Percentiles rank a stretch among this genome's conserved stretches.
These are phyloP conservation scores for Rhododendron mucronatum DNA, from an alignment of 148 eudicot genomes.

Conservation along the genomic window DNA sequence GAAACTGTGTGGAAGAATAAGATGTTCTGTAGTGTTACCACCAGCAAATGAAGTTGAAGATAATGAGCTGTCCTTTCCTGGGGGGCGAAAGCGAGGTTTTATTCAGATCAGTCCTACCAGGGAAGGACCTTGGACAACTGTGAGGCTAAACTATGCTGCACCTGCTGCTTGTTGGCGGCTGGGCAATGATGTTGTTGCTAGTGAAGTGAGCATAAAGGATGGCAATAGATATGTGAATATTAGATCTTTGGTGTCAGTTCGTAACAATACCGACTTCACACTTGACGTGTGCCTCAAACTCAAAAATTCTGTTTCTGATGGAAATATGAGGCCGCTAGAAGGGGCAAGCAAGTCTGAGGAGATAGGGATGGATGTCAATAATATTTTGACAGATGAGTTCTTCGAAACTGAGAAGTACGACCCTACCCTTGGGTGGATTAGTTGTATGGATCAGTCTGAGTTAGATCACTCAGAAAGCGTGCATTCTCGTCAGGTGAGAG, in stretches of 20 bases:
- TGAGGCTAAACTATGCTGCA: constrained; percentile 87
- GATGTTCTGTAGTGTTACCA: constrained; percentile 58
- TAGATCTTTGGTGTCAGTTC: constrained; percentile 84
- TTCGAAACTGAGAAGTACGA: constrained; percentile 64
- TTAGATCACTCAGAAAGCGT: constrained; percentile 22
- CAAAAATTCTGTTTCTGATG: constrained; percentile 31
- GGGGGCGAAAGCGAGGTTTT: constrained; percentile 51
- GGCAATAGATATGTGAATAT: constrained; percentile 86
- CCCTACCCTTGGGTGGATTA: constrained; percentile 55
- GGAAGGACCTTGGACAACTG: constrained; percentile 93
- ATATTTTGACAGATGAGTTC: constrained; percentile 51
- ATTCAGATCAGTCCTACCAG: constrained; percentile 81
- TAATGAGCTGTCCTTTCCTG: constrained; percentile 30
- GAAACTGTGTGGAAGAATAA: constrained; percentile 53
- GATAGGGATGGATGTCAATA: constrained; percentile 24
- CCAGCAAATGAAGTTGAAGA: constrained; percentile 44
- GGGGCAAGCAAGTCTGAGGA: constrained; percentile 30
- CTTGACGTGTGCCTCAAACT: constrained; percentile 72
- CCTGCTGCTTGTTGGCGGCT: constrained; percentile 95
- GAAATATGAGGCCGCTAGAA: constrained; percentile 22
- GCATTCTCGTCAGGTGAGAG: constrained; percentile 40
- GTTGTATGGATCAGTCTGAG: constrained; percentile 30
- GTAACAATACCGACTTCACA: constrained; percentile 63
- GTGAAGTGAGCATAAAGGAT: constrained; percentile 78
- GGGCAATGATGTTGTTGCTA: constrained; percentile 86